Base-by-base conservation (phyloP, 208 protist genomes). In the Histomonas meleagridis region DNA sequence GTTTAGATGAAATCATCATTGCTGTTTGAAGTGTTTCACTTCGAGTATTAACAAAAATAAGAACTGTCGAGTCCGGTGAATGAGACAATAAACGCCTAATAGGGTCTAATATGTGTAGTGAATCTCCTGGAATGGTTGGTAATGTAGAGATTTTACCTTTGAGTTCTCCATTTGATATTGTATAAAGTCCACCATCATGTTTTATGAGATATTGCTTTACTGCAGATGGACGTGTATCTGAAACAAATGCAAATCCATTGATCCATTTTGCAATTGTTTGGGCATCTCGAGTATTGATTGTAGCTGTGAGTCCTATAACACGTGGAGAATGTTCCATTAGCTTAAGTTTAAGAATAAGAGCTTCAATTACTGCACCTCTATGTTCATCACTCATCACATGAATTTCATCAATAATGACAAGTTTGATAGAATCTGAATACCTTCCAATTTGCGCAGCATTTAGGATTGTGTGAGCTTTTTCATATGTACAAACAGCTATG, bases 331-430 rank as follows among this genome's bases (percentile, higher is more conserved):
- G 21, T 21, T 51, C 55, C 76, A 86, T 86, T 53, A 86, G 32
- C 18, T 46, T 32, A 18, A 46, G 16, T 55, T 86, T 86, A 16
- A 86, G n/a, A 12, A 86, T 55, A n/a, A 86, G 46, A 55, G 76
- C 76, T 55, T 86, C 76, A 38, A 86, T 86, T 18, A 49, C 43
- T 46, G 76, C 14, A 21, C 76, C 76, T 51, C 76, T 32, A 28
- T 26, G 5, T 55, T 86, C 46, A 35, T 86, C 76, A 35, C 76
- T 46, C 14, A 86, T 35, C 76, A 86, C 55, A 55, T 86, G 76
- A 51, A 86, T 48, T 86, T 86, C 76, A 86, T 86, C 76, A 55
- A 86, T 86, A 32, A 86, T 49, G 18, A 86, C 46, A 51, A 86
- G 28, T 86, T 86, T 86, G 10, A 86, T 86, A 18, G 23, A 16